Conservation (phyloP, 148 eudicot genomes). For the Agrostemma githago region DNA sequence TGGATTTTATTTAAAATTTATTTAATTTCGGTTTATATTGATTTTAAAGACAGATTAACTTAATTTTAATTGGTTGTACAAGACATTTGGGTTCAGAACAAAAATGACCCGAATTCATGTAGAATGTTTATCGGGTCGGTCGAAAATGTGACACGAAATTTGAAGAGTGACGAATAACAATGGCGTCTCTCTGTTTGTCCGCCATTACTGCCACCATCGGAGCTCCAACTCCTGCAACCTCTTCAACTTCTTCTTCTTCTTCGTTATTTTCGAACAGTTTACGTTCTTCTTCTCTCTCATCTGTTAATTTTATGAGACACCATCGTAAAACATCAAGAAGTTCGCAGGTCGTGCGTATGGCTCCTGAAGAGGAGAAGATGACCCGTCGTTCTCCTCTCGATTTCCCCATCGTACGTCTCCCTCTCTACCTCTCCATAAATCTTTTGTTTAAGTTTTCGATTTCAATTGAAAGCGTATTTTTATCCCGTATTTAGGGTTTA, state of each 20-base stretch:
- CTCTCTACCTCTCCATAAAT: conserved; percentile 2
- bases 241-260: conserved; percentile 4
- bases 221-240: background rate
- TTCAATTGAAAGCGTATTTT: background rate
- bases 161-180: background rate
- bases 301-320: background rate
- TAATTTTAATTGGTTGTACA: too few relatives aligned
- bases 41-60: too few relatives aligned
- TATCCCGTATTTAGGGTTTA: background rate
- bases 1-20: too few relatives aligned
- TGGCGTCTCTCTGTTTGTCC: conserved; percentile 39
- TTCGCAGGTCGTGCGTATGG: conserved; percentile 55
- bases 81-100: too few relatives aligned
- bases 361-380: conserved; percentile 80
- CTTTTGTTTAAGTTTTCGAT: background rate
- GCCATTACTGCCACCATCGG: conserved; percentile 17
- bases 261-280: conserved; percentile 10
- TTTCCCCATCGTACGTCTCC: conserved; percentile 65
- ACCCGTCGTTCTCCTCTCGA: conserved; percentile 95
- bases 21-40: too few relatives aligned
- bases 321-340: conserved; percentile 8
- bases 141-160: too few relatives aligned
- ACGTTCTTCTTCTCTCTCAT: conserved; percentile 13
- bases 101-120: too few relatives aligned
- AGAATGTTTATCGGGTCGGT: too few relatives aligned